Percentiles rank a stretch among this genome's conserved stretches.
These are phyloP conservation scores for Xylariaceae sp. DNA, from an alignment of 2,329 filamentous ascomycete genomes.

Conservation along the genomic window DNA sequence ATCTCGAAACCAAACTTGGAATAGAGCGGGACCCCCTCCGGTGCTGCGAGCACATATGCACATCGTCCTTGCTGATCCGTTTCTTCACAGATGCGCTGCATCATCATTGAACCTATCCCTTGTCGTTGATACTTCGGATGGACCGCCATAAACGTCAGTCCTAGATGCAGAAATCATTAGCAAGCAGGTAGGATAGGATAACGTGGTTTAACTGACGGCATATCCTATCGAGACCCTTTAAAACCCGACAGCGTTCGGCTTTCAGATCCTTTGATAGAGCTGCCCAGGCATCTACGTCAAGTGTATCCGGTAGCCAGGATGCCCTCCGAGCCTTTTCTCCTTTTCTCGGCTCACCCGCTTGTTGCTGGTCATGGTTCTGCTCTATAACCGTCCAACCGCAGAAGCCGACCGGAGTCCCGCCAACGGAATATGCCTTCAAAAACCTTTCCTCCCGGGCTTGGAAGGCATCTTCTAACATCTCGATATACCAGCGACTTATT, in stretches of 20 bases:
- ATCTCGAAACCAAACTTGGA: constrained; percentile 29
- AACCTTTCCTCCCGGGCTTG: constrained; percentile 18
- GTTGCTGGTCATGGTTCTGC: constrained; percentile 15
- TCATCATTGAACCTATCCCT: constrained; percentile 29
- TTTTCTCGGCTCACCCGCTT: constrained; percentile 15
- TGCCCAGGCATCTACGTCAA: constrained; percentile 24
- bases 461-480: constrained; percentile 28
- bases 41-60: constrained; percentile 31
- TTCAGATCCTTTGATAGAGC: constrained; percentile 23
- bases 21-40: constrained; percentile 27
- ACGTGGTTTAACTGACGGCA: constrained; percentile 24
- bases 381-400: constrained; percentile 29
- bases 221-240: constrained; percentile 25
- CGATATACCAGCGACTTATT: constrained; percentile 25
- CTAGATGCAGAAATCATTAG: constrained; percentile 22
- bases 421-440: constrained; percentile 25
- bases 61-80: constrained; percentile 27
- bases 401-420: constrained; percentile 25
- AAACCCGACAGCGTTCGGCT: constrained; percentile 21
- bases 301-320: constrained; percentile 19
- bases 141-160: constrained; percentile 28
- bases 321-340: constrained; percentile 18
- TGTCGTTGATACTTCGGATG: constrained; percentile 27
- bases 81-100: constrained; percentile 28
- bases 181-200: constrained; percentile 18